These are phyloP conservation scores for Astragalus membranaceus DNA, from an alignment of 306 rosid species.

Conservation along the genomic window DNA sequence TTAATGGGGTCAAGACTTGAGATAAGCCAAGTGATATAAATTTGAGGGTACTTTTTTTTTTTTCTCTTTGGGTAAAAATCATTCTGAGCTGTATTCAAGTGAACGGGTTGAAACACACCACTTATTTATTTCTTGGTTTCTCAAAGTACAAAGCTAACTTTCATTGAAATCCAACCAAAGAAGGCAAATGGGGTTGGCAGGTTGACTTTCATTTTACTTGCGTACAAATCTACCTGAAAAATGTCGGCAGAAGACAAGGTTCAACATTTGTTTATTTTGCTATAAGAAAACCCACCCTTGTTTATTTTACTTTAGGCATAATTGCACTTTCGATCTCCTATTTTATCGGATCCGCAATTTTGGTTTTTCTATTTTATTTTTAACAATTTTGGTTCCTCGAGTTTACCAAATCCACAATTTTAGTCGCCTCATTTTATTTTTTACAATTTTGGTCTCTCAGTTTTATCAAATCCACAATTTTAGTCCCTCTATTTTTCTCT, in stretches of 20 bases:
- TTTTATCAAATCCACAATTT: too few relatives aligned
- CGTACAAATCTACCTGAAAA: not conserved
- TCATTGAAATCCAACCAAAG: conserved; percentile 12
- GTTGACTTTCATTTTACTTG: conserved; percentile 9
- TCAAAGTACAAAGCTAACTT: not conserved
- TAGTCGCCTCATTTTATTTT: too few relatives aligned
- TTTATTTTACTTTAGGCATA: not conserved
- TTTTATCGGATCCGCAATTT: too few relatives aligned
- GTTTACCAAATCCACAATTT: too few relatives aligned
- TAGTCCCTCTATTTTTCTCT: too few relatives aligned
- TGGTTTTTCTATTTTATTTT: too few relatives aligned
- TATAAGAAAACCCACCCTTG: not conserved
- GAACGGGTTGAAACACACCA: not conserved
- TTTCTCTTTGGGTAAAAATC: not conserved
- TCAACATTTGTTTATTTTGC: not conserved
- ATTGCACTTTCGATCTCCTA: too few relatives aligned
- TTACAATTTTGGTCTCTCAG: too few relatives aligned
- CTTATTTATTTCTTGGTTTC: not conserved
- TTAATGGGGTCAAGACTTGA: not conserved
- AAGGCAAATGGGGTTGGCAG: not conserved
- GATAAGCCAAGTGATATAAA: conserved; percentile 6
- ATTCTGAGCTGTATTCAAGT: not conserved
- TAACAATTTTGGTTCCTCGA: too few relatives aligned
- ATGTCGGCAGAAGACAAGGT: conserved; percentile 25
- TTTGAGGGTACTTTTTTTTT: not conserved